A percentile compares a stretch with the other conserved stretches of the same genome.
Conservation (phyloP, 1,284 basidiomycete species). For the Calocybe gambosa region DNA sequence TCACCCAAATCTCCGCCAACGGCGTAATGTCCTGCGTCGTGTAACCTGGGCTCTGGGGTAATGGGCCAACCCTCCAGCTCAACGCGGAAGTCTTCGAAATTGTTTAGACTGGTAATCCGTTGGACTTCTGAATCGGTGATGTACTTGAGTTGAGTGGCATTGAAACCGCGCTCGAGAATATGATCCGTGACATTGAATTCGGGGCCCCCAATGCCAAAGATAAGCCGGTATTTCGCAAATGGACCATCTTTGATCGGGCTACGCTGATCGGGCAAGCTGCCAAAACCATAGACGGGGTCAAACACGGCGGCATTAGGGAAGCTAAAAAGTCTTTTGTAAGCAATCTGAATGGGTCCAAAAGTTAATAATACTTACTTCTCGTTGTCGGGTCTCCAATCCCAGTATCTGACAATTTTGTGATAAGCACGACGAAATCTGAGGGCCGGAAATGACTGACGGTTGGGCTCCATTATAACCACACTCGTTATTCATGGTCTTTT, state of each 20-base stretch:
- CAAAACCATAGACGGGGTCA: background rate
- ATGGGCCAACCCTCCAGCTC: conserved; percentile 27
- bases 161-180: conserved; percentile 27
- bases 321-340: background rate
- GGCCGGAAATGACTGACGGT: conserved; percentile 26
- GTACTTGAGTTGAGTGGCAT: conserved; percentile 16
- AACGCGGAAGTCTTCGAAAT: conserved; percentile 29
- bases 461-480: conserved; percentile 30
- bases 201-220: conserved; percentile 26
- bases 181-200: conserved; percentile 22
- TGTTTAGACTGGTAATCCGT: conserved; percentile 18
- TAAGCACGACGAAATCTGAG: conserved; percentile 22
- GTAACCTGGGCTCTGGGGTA: conserved; percentile 20
- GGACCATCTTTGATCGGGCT: conserved; percentile 30
- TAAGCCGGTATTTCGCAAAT: conserved; percentile 26
- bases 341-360: background rate
- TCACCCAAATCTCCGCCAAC: conserved; percentile 32
- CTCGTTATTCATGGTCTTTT: conserved; percentile 27
- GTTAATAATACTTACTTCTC: background rate
- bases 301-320: background rate
- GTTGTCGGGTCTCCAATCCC: conserved; percentile 18
- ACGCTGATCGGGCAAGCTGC: background rate
- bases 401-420: conserved; percentile 11
- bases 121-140: conserved; percentile 21
- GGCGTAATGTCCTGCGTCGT: conserved; percentile 28